Base-by-base conservation (phyloP, 495 filamentous ascomycete genomes). In the Glarea lozoyensis region DNA sequence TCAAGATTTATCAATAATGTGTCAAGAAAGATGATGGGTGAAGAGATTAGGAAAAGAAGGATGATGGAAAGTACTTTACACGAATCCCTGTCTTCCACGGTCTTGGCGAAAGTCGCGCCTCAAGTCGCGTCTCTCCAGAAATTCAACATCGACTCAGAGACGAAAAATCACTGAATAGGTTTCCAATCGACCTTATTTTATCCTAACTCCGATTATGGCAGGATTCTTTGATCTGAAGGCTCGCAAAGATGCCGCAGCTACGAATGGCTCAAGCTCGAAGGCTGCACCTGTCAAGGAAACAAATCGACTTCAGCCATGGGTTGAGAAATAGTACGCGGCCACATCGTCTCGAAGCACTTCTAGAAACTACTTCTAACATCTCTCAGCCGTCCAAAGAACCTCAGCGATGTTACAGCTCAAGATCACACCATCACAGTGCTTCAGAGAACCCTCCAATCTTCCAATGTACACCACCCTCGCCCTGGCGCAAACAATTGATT, bases 371-470 rank as follows among this genome's bases (percentile, higher is more conserved):
- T 31, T 40, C 45, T 36, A 55, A 15, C 10, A 10, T 20, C 30
- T 24, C 16, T 21, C 48, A 98, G 92, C 57, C 88, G 93, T 10
- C 92, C 92, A 6, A 95, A 92, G 65, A 87, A 79, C 17, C 73
- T 99, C 33, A 83, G 78, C 56, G 92, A 99, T 78, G 88, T 99
- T 40, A 86, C 92, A 21, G 92, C 92, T 2, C 92, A 99, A 78
- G 90, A 97, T 58, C 92, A 99, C 65, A 96, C 93, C 15, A 86
- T 93, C 42, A 86, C 82, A 43, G 82, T 97, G 48, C 81, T 99
- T 20, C 81, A 86, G 57, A 79, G 90, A 53, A 96, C 87, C 18
- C 70, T 99, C 13, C 90, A 96, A 76, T 84, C 90, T 59, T 83
- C 88, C 36, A 98, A 98, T 58, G 86, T 89, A 64, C 25, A 18